phyloP scores from a whole-genome alignment of 202 grass and related monocot species.

The Bolboschoenoplectus hybrid region DNA sequence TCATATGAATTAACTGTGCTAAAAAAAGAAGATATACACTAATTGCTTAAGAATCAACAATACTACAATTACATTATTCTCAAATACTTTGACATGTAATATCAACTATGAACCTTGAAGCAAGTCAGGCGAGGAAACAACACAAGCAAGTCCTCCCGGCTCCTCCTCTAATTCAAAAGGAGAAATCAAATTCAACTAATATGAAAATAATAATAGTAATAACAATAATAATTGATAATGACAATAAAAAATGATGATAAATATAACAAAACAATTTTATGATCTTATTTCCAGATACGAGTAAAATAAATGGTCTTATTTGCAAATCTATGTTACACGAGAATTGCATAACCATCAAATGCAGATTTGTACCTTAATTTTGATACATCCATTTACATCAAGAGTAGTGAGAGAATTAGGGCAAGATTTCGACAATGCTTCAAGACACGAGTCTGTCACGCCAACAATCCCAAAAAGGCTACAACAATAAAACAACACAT shows the following conservation, averaged over 20 bases:
- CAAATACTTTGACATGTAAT: not conserved
- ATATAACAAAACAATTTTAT: not conserved
- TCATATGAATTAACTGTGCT: not conserved
- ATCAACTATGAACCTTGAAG: constrained; percentile 92
- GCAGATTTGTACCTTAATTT: constrained; percentile 67
- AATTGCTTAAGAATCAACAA: not conserved
- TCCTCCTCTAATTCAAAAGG: constrained; percentile 62
- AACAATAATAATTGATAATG: not conserved
- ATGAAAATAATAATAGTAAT: not conserved
- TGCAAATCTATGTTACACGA: not conserved
- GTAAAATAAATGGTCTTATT: not conserved
- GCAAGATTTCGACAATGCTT: constrained; percentile 74
- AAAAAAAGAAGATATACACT: not conserved
- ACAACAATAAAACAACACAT: constrained; percentile 25
- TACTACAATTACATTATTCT: not conserved
- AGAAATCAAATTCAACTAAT: constrained; percentile 20
- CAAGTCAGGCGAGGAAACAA: constrained; percentile 66
- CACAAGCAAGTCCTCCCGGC: constrained; percentile 55
- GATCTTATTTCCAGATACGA: not conserved
- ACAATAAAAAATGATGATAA: constrained; percentile 22
- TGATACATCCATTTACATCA: constrained; percentile 91
- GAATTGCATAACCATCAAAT: not conserved
- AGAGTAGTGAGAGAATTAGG: constrained; percentile 69
- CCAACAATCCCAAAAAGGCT: constrained; percentile 92
- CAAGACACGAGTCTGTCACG: constrained; percentile 72